These are phyloP conservation scores for Dactylellina parvicollis DNA, from an alignment of 2,329 filamentous ascomycete species.

Conservation along the genomic window DNA sequence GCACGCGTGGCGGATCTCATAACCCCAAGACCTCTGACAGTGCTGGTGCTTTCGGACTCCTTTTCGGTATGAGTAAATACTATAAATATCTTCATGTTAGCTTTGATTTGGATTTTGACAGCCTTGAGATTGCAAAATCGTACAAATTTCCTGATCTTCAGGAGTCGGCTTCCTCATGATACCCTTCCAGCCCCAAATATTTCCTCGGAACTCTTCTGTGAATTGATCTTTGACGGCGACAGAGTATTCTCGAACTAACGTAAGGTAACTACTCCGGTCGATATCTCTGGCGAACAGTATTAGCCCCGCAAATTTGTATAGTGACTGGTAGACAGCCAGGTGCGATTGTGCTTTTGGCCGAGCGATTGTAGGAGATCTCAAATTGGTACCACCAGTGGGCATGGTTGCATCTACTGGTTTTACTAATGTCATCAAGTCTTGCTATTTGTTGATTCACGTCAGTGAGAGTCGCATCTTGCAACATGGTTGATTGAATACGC, in stretches of 20 bases:
- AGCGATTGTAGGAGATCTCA: constrained; percentile 69
- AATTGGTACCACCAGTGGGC: constrained; percentile 71
- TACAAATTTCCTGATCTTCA: constrained; percentile 77
- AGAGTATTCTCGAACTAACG: constrained; percentile 38
- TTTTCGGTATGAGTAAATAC: constrained; percentile 92
- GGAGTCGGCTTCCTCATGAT: constrained; percentile 77
- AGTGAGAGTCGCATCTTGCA: not conserved
- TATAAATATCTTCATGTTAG: constrained; percentile 6
- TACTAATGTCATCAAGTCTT: constrained; percentile 49
- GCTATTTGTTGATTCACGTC: constrained; percentile 18
- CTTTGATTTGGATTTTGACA: not conserved
- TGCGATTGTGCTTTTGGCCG: constrained; percentile 34
- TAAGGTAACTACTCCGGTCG: constrained; percentile 73
- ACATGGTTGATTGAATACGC: constrained; percentile 65
- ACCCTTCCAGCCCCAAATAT: constrained; percentile 80
- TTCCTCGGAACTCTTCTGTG: constrained; percentile 81
- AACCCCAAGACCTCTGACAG: constrained; percentile 89
- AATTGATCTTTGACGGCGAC: constrained; percentile 76
- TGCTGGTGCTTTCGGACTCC: constrained; percentile 79
- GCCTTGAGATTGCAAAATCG: not conserved
- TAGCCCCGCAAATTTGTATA: constrained; percentile 89
- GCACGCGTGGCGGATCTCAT: constrained; percentile 91
- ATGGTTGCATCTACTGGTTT: constrained; percentile 63
- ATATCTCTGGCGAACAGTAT: constrained; percentile 89
- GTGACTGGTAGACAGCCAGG: constrained; percentile 56